Conservation (phyloP, 208 protist species). For the Wallacemonas sp. region DNA sequence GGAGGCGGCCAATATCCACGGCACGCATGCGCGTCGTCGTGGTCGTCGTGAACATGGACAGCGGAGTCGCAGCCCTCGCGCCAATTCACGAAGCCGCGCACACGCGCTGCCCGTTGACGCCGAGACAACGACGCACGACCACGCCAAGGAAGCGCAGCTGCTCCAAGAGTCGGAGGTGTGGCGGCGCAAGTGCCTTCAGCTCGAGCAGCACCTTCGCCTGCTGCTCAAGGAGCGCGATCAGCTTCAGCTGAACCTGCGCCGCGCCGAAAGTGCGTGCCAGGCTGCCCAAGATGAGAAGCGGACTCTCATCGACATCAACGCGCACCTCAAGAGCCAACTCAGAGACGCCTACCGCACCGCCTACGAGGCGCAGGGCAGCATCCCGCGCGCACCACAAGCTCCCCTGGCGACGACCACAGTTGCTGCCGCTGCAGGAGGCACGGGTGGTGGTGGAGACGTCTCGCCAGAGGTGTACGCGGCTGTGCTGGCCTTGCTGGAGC, state of each 20-base stretch:
- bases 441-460: neutral
- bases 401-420: neutral
- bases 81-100: neutral
- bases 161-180: constrained; percentile 77
- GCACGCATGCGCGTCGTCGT: too few relatives aligned
- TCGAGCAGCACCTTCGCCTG: constrained; percentile 71
- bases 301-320: constrained; percentile 82
- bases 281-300: constrained; percentile 69
- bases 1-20: too few relatives aligned
- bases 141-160: constrained; percentile 10
- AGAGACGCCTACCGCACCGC: constrained; percentile 72
- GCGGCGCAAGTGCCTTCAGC: constrained; percentile 68
- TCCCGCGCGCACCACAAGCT: constrained; percentile 8
- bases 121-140: neutral
- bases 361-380: constrained; percentile 11
- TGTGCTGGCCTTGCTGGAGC: constrained; percentile 21
- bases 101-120: neutral
- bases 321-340: constrained; percentile 85
- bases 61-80: neutral
- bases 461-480: constrained; percentile 32
- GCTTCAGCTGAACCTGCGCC: constrained; percentile 45
- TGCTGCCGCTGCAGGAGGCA: neutral
- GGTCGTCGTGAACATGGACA: too few relatives aligned
- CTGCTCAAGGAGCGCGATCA: constrained; percentile 73
- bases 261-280: constrained; percentile 44